Conservation (phyloP, 2,329 filamentous ascomycete genomes). For the Cordyceps tenuipes region DNA sequence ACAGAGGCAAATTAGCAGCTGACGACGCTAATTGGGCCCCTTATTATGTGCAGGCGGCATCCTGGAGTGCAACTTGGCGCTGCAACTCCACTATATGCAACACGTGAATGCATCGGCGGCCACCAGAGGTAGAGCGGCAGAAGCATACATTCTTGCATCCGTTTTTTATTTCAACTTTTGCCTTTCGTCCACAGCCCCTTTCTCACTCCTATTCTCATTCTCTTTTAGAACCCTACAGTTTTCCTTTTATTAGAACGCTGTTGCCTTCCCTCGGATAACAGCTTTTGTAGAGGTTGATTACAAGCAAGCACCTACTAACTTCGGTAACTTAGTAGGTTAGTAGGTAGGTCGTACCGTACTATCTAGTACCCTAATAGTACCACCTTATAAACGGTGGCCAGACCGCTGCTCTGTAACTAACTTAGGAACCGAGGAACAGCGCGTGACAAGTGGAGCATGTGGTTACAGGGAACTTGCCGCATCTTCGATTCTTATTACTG, state of each 20-base stretch:
- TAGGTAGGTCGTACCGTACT: no score
- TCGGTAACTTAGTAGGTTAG: no score
- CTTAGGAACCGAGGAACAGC: slow-evolving; percentile 8
- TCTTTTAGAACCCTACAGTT: background rate
- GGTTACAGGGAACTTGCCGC: background rate
- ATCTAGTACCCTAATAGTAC: no score
- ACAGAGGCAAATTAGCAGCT: background rate
- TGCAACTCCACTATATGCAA: background rate
- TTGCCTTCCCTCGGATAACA: background rate
- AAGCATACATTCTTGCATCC: background rate
- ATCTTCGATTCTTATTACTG: background rate
- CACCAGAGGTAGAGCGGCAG: background rate
- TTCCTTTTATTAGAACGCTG: background rate
- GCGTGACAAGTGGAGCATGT: background rate
- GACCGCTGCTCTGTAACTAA: background rate
- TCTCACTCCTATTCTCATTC: no score
- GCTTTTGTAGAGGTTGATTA: background rate
- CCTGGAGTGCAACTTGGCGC: background rate
- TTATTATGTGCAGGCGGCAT: no score
- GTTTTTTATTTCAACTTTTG: background rate
- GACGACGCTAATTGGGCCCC: background rate
- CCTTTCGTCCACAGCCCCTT: background rate
- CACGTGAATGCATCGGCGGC: slow-evolving; percentile 1
- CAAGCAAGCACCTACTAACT: no score
- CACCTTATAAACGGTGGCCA: background rate